Base-by-base conservation (phyloP, 805 yeast genomes). In the Cyberlindnera lachancei region DNA sequence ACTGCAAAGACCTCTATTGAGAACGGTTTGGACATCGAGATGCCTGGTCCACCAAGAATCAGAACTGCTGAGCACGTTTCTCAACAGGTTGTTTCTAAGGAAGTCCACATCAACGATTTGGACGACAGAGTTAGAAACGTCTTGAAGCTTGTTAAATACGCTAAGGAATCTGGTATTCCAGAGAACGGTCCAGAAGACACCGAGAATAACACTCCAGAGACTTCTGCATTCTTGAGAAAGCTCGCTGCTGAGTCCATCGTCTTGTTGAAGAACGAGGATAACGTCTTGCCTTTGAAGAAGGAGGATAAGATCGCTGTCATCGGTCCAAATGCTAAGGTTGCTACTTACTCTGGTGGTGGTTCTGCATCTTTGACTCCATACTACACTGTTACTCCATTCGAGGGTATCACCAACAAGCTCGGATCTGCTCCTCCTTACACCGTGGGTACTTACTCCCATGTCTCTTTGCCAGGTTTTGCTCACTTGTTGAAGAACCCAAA, bases 31-130 rank as follows among this genome's bases (percentile, higher is more conserved):
- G 78, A 75, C 47, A 56, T 77, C 43, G 84, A 77, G 52, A 73
- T 74, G 79, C 84, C 84, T 1, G 84, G 83, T 23, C 72, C 75
- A 14, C 56, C 78, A 7, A 55, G 64, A 32, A 65, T 76, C 56
- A 56, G 68, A 44, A 54, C 54, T 2, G 12, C 16, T 7, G 53
- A 53, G n/a, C 55, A 63, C 13, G 53, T 72, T n/a, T 37, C 56
- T 11, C 73, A 67, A 44, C 64, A 66, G 27, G 56, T 73, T 18
- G 42, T 40, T 30, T 45, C 69, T 16, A 61, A 60, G 37, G 71
- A 68, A 39, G 48, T 72, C 25, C 41, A 44, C 29, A 35, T 35
- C 6, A 61, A 59, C 28, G 58, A 53, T 12, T 53, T 77, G 30
- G 68, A 76, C 43, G 68, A 62, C 13, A 63, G 76, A 44, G 79